Percentiles rank a stretch among this genome's conserved stretches.
Conservation (phyloP, 1,139 yeast genomes). For the Lodderomyces jiufengensis region DNA sequence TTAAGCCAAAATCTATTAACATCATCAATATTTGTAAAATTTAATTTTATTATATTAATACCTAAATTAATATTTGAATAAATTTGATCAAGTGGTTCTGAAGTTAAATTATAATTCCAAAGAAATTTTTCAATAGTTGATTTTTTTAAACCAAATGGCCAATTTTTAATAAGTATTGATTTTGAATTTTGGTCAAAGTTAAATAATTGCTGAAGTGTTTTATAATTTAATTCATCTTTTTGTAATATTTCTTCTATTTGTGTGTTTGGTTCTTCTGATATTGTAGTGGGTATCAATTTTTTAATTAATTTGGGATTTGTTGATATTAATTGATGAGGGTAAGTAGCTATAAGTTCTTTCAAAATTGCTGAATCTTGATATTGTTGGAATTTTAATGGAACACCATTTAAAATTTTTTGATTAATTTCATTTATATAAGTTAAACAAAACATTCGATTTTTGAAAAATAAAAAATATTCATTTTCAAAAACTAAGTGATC, state of each 20-base stretch:
- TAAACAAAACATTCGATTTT: constrained; percentile 45
- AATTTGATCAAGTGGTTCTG: constrained; percentile 18
- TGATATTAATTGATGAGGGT: no score
- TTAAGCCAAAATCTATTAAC: constrained; percentile 55
- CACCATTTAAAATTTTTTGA: constrained; percentile 50
- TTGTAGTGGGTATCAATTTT: no score
- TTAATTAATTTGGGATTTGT: no score
- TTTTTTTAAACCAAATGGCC: constrained; percentile 39
- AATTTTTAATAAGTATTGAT: constrained; percentile 35
- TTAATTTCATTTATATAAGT: constrained; percentile 47
- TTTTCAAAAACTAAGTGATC: constrained; percentile 37
- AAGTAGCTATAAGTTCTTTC: no score
- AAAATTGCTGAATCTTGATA: no score
- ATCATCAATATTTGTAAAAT: constrained; percentile 46
- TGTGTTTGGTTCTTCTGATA: background rate
- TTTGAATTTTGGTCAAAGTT: constrained; percentile 2
- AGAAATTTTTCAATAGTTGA: constrained; percentile 29
- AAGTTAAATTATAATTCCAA: constrained; percentile 39
- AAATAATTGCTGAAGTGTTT: background rate
- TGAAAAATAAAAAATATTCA: constrained; percentile 52
- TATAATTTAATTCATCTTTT: background rate
- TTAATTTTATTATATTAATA: constrained; percentile 32
- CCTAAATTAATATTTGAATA: constrained; percentile 27
- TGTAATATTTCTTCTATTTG: background rate
- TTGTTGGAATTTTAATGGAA: constrained; percentile 38